Evolutionary conservation across 768 basidiomycete genomes (phyloP).

Genomic region (Pleurotus sapidus): DNA sequence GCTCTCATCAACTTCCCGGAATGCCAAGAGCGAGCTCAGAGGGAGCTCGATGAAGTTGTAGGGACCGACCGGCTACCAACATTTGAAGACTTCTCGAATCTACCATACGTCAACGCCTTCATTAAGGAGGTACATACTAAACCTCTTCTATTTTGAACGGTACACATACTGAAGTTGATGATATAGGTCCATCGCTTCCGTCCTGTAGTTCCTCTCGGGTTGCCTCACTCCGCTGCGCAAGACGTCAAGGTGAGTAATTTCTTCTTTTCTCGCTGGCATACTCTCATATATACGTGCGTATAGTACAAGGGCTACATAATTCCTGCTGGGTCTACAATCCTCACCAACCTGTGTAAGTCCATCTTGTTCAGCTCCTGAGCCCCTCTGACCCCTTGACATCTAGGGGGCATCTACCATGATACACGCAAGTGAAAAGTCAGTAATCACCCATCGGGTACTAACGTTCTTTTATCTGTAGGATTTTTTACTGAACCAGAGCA

Average conservation of each 20-base stretch:
- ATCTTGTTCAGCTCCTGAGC: neutral
- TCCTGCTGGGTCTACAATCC: conserved; percentile 9
- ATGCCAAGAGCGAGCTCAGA: conserved; percentile 31
- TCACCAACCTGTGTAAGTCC: conserved; percentile 12
- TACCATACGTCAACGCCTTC: conserved; percentile 35
- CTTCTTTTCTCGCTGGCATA: neutral
- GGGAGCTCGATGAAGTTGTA: conserved; percentile 37
- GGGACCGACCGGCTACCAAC: conserved; percentile 32
- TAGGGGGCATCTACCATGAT: conserved; percentile 5
- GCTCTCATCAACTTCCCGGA: conserved; percentile 37
- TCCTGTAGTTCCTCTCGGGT: conserved; percentile 14
- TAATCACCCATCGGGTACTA: neutral
- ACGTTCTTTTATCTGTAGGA: neutral
- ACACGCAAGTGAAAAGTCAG: neutral
- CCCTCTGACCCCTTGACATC: too few relatives aligned
- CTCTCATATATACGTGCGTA: neutral
- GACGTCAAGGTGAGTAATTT: conserved; percentile 4
- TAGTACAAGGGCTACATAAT: conserved; percentile 13
- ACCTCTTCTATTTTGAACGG: neutral
- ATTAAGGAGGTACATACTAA: conserved; percentile 22
- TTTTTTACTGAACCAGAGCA: conserved; percentile 7
- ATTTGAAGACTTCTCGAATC: conserved; percentile 22
- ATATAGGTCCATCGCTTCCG: conserved; percentile 16
- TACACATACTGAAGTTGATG: neutral
- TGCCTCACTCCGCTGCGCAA: conserved; percentile 14